Conservation (phyloP, 257 asterid species). For the Cordia subcordata region DNA sequence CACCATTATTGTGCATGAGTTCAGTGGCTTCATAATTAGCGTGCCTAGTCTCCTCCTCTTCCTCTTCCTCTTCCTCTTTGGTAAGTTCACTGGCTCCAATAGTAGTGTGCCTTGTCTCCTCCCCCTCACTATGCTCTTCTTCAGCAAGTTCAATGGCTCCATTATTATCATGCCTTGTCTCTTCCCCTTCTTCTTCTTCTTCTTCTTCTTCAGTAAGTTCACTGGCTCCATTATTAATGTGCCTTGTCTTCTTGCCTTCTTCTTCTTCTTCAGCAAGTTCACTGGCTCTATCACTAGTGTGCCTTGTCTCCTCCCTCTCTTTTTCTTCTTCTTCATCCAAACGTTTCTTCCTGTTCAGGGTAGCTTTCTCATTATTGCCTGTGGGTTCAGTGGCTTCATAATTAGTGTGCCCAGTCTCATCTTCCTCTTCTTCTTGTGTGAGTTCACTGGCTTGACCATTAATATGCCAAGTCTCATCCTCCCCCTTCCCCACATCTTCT, state of each 20-base stretch:
- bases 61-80: neutral
- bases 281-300: too few relatives aligned
- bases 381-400: conserved; percentile 12
- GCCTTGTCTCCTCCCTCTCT: neutral
- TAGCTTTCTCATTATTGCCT: conserved; percentile 9
- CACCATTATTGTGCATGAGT: conserved; percentile 6
- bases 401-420: conserved; percentile 4
- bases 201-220: too few relatives aligned
- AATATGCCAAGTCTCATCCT: too few relatives aligned
- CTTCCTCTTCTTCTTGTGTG: neutral
- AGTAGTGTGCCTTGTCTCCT: too few relatives aligned
- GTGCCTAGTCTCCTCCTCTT: neutral
- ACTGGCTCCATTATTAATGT: too few relatives aligned
- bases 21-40: conserved; percentile 16
- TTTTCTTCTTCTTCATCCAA: neutral
- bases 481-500: conserved; percentile 8
- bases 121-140: neutral
- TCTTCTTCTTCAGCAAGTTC: neutral
- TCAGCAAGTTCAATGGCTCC: too few relatives aligned
- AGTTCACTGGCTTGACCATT: too few relatives aligned
- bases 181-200: too few relatives aligned
- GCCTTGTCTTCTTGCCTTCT: neutral
- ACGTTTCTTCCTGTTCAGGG: conserved; percentile 9
- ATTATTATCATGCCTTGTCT: too few relatives aligned
- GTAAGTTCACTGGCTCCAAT: too few relatives aligned